Evolutionary conservation across 2,329 filamentous ascomycete genomes (phyloP).

Genomic region (Zelopaecilomyces penicillatus): DNA sequence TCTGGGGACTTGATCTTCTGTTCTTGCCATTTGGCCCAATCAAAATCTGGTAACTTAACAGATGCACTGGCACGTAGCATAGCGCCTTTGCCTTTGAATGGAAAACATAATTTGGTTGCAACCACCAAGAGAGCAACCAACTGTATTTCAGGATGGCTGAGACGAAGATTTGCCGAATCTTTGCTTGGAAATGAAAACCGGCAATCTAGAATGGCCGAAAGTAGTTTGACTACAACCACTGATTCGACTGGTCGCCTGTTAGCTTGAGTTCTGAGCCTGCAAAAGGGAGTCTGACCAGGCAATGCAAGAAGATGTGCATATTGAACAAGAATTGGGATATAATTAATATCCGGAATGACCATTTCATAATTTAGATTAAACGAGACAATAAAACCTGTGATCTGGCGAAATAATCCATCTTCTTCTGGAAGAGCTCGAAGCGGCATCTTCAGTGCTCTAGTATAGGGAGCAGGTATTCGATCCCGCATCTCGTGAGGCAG

Average conservation of each 20-base stretch:
- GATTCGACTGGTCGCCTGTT: conserved; percentile 45
- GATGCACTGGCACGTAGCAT: conserved; percentile 17
- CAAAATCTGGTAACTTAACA: conserved; percentile 30
- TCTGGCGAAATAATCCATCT: conserved; percentile 54
- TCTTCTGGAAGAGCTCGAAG: conserved; percentile 32
- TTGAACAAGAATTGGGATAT: conserved; percentile 57
- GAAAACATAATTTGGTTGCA: conserved; percentile 70
- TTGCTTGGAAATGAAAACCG: conserved; percentile 42
- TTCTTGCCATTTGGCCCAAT: conserved; percentile 65
- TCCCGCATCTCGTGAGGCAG: conserved; percentile 58
- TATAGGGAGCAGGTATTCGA: conserved; percentile 54
- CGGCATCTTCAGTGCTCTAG: conserved; percentile 47
- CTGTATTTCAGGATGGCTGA: conserved; percentile 66
- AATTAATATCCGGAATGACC: conserved; percentile 64
- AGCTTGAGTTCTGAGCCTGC: conserved; percentile 11
- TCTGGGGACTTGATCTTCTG: conserved; percentile 29
- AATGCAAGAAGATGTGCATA: conserved; percentile 65
- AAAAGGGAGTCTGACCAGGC: conserved; percentile 47
- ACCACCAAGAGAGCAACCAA: conserved; percentile 65
- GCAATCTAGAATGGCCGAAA: conserved; percentile 45
- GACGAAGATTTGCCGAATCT: conserved; percentile 34
- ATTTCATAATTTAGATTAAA: conserved; percentile 63
- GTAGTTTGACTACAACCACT: conserved; percentile 26
- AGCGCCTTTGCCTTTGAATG: conserved; percentile 53
- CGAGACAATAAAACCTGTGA: conserved; percentile 53